Percentiles rank a stretch among this genome's conserved stretches.
Evolutionary conservation across 768 basidiomycete genomes (phyloP).

Genomic region (Pleurotus citrinopileatus): DNA sequence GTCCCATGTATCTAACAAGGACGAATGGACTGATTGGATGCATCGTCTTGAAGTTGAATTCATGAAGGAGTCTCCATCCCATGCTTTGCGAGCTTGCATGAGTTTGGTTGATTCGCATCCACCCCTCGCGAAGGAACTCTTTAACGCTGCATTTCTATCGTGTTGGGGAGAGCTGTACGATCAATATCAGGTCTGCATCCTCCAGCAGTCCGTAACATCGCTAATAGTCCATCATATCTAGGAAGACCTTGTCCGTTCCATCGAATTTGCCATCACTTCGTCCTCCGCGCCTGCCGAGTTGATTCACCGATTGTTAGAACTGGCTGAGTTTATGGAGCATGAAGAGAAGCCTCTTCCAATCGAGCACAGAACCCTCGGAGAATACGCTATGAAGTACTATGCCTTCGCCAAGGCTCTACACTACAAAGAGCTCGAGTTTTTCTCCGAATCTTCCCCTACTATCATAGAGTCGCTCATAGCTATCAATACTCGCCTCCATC

Average conservation of each 20-base stretch:
- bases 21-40: slow-evolving; percentile 97
- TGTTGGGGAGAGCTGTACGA: slow-evolving; percentile 97
- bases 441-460: slow-evolving; percentile 83
- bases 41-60: slow-evolving; percentile 90
- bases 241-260: slow-evolving; percentile 93
- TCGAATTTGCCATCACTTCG: slow-evolving; percentile 83
- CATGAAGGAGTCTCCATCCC: slow-evolving; percentile 97
- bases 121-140: slow-evolving; percentile 89
- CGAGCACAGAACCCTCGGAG: slow-evolving; percentile 88
- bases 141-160: slow-evolving; percentile 97
- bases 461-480: slow-evolving; percentile 94
- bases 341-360: slow-evolving; percentile 96
- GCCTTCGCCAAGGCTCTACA: slow-evolving; percentile 98
- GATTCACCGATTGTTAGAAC: slow-evolving; percentile 85
- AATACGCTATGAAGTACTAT: slow-evolving; percentile 89
- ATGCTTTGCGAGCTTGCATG: slow-evolving; percentile 96
- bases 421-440: slow-evolving; percentile 98
- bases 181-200: slow-evolving; percentile 80
- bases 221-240: slow-evolving; percentile 33
- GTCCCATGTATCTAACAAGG: slow-evolving; percentile 66
- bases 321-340: slow-evolving; percentile 99
- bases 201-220: background rate
- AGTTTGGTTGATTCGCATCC: slow-evolving; percentile 88
- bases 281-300: slow-evolving; percentile 79
- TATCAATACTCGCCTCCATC: slow-evolving; percentile 95